Base-by-base conservation (phyloP, 805 yeast species). In the Naumovozyma baii region DNA sequence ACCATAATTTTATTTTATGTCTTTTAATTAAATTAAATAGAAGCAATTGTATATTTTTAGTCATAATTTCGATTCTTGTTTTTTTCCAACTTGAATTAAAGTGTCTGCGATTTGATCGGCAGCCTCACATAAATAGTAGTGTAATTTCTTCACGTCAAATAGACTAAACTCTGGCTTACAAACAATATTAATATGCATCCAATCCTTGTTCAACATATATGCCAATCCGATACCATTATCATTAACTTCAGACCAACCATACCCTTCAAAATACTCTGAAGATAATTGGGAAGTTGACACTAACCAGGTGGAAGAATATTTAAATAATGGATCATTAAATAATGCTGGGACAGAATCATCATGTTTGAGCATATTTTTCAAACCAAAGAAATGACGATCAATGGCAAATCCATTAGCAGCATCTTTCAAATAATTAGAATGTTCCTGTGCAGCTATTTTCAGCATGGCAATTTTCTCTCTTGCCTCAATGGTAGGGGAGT, bases 211-310 rank as follows among this genome's bases (percentile, higher is more conserved):
- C 55, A 90, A 72, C 85, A 87, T 85, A 68, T 90, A 90, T 7
- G 95, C 96, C 46, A 85, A 72, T 5, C 97, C 98, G 54, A 83
- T 79, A 7, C 98, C 98, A 45, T 81, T 84, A 56, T 88, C 95
- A 51, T 83, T 78, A 37, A 92, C 97, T 61, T 94, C 95, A 15
- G 95, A 76, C 85, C 87, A 90, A 26, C 98, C 98, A 72, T 88
- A 90, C 34, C 94, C 88, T 59, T 86, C 86, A 64, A 86, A 84
- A 62, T 69, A 70, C 52, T 80, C 83, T 4, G 94, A 82, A 7
- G 92, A 82, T 48, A 90, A 70, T 64, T 90, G 97, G 1, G 96
- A 86, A 2, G 95, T 78, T 15, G 94, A 83, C 38, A 90, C 61
- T 61, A 73, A 79, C 98, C 98, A 90, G 34, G 83, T 75, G 25